Base-by-base conservation (phyloP, 129 eudicot species). In the Tanacetum coccineum region DNA sequence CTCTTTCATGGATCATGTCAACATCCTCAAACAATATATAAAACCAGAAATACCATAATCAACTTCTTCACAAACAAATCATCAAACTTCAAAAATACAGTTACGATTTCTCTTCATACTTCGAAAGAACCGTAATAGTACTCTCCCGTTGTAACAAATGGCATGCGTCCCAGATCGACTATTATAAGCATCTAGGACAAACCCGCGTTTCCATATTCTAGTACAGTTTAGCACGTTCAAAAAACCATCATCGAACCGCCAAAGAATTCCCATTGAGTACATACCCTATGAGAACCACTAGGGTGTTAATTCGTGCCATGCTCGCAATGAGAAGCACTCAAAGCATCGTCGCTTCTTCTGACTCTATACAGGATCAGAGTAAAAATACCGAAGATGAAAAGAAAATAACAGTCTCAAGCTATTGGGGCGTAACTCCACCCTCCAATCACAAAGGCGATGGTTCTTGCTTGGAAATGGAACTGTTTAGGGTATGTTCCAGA, bases 381-480 rank as follows among this genome's bases (percentile, higher is more conserved):
- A 64, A 70, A 9, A 70, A 64, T 40, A 45, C 75, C 7, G 57
- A 50, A 6, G 40, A 1, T 4, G 61, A 75, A 3, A 54, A 32
- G 8, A 72, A 67, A 56, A 1, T 32, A 32, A 77, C 72, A 0
- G 13, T 84, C 21, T 55, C 74, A 26, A 84, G 90, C 69, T 84
- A 84, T 40, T 81, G 90, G 90, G 90, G 86, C 18, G 78, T 81
- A n/a, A 46, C 80, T 3, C 84, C 86, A 28, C 78, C 81, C 2
- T 53, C n/a, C 57, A 13, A 5, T 72, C 12, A 84, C 83, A 10
- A 84, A 76, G 68, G 70, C 74, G 8, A 86, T 81, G 17, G 90
- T 86, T 20, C 75, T 84, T 0, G 78, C 83, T 45, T 84, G 90
- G 90, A 73, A 67, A 25, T 84, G 90, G 90, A 84, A 84, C 67